Evolutionary conservation across 2,329 filamentous ascomycete genomes (phyloP).

Genomic region (Neonectria punicea): DNA sequence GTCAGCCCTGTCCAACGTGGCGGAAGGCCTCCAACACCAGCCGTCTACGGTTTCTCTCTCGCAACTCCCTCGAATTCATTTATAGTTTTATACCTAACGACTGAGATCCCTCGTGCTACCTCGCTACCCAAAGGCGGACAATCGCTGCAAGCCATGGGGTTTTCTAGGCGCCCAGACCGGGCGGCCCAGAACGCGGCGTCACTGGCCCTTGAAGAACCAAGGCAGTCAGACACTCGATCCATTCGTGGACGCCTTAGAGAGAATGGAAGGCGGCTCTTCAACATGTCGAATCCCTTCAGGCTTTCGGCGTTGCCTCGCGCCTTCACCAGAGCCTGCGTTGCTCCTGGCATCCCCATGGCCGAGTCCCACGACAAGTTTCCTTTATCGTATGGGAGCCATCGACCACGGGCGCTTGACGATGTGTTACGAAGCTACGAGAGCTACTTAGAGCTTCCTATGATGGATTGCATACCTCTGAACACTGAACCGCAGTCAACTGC

Average conservation of each 20-base stretch:
- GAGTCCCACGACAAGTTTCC: neutral
- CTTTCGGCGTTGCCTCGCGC: neutral
- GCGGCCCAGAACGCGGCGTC: neutral
- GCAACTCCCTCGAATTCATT: neutral
- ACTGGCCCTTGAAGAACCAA: neutral
- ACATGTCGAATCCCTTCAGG: neutral
- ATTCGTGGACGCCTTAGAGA: conserved; percentile 16
- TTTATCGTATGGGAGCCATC: neutral
- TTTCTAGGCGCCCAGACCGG: neutral
- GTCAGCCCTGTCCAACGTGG: neutral
- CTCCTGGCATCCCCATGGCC: neutral
- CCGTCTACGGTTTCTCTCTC: neutral
- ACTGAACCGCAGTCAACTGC: neutral
- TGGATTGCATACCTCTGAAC: neutral
- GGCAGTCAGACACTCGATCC: conserved; percentile 5
- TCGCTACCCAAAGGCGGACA: neutral
- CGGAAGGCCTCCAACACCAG: conserved; percentile 1
- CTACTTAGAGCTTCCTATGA: neutral
- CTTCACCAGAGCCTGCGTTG: conserved; percentile 2
- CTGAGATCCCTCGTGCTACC: neutral
- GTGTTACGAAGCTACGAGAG: neutral
- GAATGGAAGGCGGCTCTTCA: conserved; percentile 18
- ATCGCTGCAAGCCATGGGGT: neutral
- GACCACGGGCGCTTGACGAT: neutral
- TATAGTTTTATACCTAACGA: neutral